phyloP scores from a whole-genome alignment of 148 eudicot species.

The Rhododendron kiyosumense region DNA sequence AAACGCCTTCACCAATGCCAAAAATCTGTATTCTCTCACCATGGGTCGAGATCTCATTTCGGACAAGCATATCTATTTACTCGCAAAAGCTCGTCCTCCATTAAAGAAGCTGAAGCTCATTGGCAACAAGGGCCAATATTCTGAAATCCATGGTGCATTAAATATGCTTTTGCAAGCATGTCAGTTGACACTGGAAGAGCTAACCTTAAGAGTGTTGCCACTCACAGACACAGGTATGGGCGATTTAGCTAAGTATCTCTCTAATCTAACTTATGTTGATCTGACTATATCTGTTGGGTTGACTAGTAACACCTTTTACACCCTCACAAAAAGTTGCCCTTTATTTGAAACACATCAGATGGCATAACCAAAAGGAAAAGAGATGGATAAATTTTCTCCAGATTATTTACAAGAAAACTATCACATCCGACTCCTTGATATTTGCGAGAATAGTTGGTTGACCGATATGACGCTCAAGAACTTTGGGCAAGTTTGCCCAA shows the following conservation, averaged over 20 bases:
- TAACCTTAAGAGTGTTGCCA: background rate
- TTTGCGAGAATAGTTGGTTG: background rate
- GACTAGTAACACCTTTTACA: background rate
- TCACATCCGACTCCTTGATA: background rate
- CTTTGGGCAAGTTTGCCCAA: background rate
- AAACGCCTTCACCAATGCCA: background rate
- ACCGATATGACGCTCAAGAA: background rate
- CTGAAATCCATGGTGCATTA: background rate
- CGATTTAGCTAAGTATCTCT: background rate
- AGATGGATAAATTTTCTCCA: background rate
- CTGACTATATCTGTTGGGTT: background rate
- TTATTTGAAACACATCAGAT: too few relatives aligned
- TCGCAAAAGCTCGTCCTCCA: background rate
- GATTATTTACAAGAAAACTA: background rate
- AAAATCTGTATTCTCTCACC: background rate
- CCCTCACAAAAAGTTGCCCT: background rate
- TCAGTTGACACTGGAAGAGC: background rate
- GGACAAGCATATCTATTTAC: too few relatives aligned
- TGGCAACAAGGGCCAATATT: rapidly evolving
- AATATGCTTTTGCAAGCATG: background rate
- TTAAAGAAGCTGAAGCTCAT: background rate
- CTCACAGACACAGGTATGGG: background rate
- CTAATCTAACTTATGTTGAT: background rate
- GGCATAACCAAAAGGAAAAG: background rate
- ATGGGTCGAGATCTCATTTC: background rate